Percentiles rank a stretch among this genome's conserved stretches.
Evolutionary conservation across 2,329 filamentous ascomycete genomes (phyloP).

Genomic region (Aspergillus pseudoviridinutans): DNA sequence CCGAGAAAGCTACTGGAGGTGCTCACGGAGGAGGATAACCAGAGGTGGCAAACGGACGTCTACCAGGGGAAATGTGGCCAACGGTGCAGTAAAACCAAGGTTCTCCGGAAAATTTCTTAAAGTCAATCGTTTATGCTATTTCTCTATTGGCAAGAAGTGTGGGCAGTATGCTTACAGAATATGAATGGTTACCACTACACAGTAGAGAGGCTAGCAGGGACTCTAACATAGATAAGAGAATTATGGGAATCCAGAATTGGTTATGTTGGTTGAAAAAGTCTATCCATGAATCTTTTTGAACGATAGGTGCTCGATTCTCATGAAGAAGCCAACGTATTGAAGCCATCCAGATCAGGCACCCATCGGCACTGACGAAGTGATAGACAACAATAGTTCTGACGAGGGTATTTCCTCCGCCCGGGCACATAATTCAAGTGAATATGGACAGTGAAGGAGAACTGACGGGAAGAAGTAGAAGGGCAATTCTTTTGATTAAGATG

Average conservation of each 20-base stretch:
- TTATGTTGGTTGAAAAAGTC: not conserved
- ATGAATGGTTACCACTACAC: too few species aligned
- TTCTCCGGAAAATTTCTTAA: not conserved
- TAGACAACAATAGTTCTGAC: not conserved
- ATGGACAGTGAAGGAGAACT: conserved; percentile 1
- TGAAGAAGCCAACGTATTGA: not conserved
- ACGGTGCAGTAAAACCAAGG: not conserved
- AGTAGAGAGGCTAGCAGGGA: too few species aligned
- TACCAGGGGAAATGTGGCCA: not conserved
- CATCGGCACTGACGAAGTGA: not conserved
- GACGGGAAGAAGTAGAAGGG: conserved; percentile 21
- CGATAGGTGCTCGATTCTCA: too few species aligned
- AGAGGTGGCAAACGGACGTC: not conserved
- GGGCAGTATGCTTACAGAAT: not conserved
- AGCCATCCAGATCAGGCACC: not conserved
- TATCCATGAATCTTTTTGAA: not conserved
- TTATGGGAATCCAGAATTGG: too few species aligned
- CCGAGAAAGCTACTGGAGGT: not conserved
- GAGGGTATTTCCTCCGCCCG: not conserved
- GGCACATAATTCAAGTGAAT: not conserved
- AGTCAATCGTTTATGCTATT: not conserved
- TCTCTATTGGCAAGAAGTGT: not conserved
- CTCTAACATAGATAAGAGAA: too few species aligned
- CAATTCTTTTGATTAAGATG: conserved; percentile 32
- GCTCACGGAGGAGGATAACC: not conserved